These are phyloP conservation scores for Zasmidium citrigriseum DNA, from an alignment of 2,329 filamentous ascomycete genomes.

Conservation along the genomic window DNA sequence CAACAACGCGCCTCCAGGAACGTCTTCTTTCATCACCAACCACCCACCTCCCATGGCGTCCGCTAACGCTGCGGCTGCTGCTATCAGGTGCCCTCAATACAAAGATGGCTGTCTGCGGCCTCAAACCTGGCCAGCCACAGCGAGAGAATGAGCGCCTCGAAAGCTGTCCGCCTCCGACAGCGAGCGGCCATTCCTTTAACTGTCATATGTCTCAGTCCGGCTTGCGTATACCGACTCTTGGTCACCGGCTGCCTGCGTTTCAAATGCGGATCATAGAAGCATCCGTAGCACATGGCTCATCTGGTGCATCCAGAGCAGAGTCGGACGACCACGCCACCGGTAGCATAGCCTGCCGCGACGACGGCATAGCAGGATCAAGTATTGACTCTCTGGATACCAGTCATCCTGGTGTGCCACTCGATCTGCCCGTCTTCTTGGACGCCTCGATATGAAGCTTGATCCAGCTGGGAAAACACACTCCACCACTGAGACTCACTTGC, in stretches of 20 bases:
- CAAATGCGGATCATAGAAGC: not conserved
- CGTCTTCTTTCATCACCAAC: not conserved
- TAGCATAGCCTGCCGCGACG: slow-evolving; percentile 2
- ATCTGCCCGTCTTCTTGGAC: not conserved
- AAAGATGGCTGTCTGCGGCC: not conserved
- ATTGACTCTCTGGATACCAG: not conserved
- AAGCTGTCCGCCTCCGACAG: not conserved
- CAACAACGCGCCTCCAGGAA: not conserved
- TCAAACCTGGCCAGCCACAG: not conserved
- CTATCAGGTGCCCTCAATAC: not conserved
- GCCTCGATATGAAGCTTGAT: not conserved
- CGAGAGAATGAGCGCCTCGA: not conserved
- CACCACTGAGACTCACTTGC: not conserved
- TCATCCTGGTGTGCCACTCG: not conserved
- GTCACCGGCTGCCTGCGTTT: slow-evolving; percentile 7
- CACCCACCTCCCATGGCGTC: not conserved
- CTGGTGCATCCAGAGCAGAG: not conserved
- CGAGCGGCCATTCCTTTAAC: not conserved
- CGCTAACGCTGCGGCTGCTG: not conserved
- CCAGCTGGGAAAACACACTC: not conserved
- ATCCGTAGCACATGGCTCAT: slow-evolving; percentile 4
- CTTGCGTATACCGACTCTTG: not conserved
- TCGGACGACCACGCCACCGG: slow-evolving; percentile 12
- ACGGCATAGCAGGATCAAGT: not conserved
- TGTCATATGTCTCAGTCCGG: slow-evolving; percentile 6